Evolutionary conservation across 75 land plant species (phyloP).

Genomic region (Picea glauca): DNA sequence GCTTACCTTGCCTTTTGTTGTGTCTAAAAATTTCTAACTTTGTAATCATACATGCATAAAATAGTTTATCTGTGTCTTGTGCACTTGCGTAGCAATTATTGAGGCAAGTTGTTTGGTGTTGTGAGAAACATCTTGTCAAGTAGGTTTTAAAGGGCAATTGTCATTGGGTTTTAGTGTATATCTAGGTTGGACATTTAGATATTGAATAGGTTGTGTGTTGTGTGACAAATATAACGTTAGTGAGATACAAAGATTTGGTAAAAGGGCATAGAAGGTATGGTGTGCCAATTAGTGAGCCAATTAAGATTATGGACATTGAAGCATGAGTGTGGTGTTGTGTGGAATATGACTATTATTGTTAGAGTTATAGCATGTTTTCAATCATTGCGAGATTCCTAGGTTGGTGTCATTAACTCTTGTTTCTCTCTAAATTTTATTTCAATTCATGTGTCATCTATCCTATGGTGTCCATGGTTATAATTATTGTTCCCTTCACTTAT

Average conservation of each 20-base stretch:
- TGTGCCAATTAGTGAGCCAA: slow-evolving; percentile 71
- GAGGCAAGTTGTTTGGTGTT: too few relatives aligned
- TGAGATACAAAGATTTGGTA: not conserved
- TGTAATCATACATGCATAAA: too few relatives aligned
- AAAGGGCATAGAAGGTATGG: slow-evolving; percentile 47
- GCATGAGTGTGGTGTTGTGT: slow-evolving; percentile 62
- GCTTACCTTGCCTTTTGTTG: too few relatives aligned
- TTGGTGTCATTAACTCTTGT: not conserved
- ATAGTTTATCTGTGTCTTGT: too few relatives aligned
- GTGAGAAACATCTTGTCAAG: too few relatives aligned
- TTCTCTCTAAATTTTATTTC: not conserved
- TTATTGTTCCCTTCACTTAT: not conserved
- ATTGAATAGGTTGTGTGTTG: not conserved
- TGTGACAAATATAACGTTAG: not conserved
- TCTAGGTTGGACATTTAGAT: not conserved
- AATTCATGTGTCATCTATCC: not conserved
- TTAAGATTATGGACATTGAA: slow-evolving; percentile 65
- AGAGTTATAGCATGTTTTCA: slow-evolving; percentile 71
- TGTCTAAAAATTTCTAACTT: too few relatives aligned
- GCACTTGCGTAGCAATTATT: too few relatives aligned
- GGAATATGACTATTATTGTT: slow-evolving; percentile 51
- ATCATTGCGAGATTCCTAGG: slow-evolving; percentile 59
- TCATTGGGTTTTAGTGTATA: not conserved
- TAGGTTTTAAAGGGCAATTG: not conserved
- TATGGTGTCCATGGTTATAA: not conserved